Percentiles rank a stretch among this genome's conserved stretches.
phyloP scores from a whole-genome alignment of 495 filamentous ascomycete genomes.

The Annulohypoxylon maeteangense region DNA sequence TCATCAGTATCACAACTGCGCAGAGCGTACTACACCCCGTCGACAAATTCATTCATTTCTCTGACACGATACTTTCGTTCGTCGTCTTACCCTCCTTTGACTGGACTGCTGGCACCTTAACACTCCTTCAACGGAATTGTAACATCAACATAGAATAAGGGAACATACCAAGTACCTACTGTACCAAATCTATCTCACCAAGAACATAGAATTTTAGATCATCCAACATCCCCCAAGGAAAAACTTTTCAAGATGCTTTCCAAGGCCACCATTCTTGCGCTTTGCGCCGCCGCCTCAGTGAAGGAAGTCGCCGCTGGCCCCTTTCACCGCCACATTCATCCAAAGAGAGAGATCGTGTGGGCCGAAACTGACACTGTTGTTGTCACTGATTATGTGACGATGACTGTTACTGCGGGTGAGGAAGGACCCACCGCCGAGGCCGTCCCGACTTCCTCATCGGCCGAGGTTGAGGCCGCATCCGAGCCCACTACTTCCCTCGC shows the following conservation, averaged over 20 bases:
- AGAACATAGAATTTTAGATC: conserved; percentile 6
- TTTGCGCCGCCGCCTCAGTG: conserved; percentile 43
- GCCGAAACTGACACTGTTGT: conserved; percentile 45
- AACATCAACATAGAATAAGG: conserved; percentile 16
- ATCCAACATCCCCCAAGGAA: conserved; percentile 4
- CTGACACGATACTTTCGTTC: conserved; percentile 35
- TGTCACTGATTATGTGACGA: conserved; percentile 44
- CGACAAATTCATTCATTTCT: conserved; percentile 42
- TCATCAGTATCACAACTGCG: conserved; percentile 29
- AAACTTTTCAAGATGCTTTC: conserved; percentile 38
- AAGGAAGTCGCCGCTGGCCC: conserved; percentile 39
- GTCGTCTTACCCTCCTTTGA: conserved; percentile 40
- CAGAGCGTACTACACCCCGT: conserved; percentile 44
- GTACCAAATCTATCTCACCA: conserved; percentile 6
- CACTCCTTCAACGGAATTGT: conserved; percentile 41
- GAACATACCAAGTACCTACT: conserved; percentile 16
- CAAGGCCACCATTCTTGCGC: conserved; percentile 45
- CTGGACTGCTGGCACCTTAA: conserved; percentile 45
- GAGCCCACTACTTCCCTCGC: conserved; percentile 1
- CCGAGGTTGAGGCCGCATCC: not conserved
- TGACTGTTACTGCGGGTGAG: conserved; percentile 37
- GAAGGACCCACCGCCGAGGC: conserved; percentile 15
- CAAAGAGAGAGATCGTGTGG: conserved; percentile 43
- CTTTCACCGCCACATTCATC: conserved; percentile 44
- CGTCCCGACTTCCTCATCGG: conserved; percentile 2